Evolutionary conservation across 176 grass and related monocot genomes (phyloP), one percentile per base, ranked within the genome.

Genomic region (Guadua angustifolia): DNA sequence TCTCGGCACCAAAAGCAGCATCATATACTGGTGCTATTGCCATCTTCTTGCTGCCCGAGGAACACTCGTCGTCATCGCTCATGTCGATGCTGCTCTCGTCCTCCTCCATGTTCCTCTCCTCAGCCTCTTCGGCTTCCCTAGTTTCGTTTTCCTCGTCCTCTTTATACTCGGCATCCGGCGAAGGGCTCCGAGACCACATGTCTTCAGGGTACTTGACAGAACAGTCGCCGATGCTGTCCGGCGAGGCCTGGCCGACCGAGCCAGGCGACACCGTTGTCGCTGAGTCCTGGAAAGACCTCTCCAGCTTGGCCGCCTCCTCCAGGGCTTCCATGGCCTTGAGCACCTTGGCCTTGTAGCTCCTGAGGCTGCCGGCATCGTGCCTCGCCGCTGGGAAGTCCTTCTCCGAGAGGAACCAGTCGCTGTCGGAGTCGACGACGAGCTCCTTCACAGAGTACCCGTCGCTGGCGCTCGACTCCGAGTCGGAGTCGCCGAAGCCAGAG

Each of bases 381-480:
- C 15, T 29, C 0, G 72, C 8, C 52, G 44, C 72, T 36, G 44
- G 73, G 68, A 86, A 90, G 69, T 95, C 91, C 74, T 83, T 90
- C 79, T 99, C 97, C 2, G 93, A 99, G 43, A 86, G 55, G 65
- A 95, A 94, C 83, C 91, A 95, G 67, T 98, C 93, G 59, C 87
- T 98, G 78, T 99, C 96, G 53, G 93, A 99, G 75, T 99, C 97
- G 5, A 92, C 66, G 61, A 79, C 73, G 35, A 99, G 90, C 17
- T 96, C 93, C 86, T 92, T 95, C 66, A 99, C 97, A 12, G 97
- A 96, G 85, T 99, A 99, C 14, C 97, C 93, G 58, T 96, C 97
- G 55, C 97, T 96, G 71, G 66, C 57, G 75, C 89, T 99, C 16
- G 93, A 91, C 25, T 99, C 89, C 7, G 97, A 89, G 85, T 99